Evolutionary conservation across 2,329 filamentous ascomycete species (phyloP).

Genomic region (Fusarium sp.): DNA sequence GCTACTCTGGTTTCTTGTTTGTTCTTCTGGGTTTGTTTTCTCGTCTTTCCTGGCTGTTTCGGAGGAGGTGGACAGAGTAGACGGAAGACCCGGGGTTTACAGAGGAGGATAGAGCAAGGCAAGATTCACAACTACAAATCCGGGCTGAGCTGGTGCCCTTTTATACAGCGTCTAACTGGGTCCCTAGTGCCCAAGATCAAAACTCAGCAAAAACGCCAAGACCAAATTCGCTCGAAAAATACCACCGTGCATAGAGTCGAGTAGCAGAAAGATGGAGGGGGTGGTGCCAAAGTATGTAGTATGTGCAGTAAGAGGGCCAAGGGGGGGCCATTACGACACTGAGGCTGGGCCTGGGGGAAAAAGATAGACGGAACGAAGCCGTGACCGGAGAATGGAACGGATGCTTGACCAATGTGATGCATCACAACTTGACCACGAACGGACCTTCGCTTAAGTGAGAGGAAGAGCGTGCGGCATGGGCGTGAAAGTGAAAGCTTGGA

Average conservation of each 20-base stretch:
- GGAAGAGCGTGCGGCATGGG: background rate
- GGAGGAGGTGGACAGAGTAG: background rate
- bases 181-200: constrained; percentile 19
- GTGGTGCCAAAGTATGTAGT: constrained; percentile 37
- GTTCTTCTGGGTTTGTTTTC: constrained; percentile 17
- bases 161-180: constrained; percentile 30
- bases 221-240: constrained; percentile 24
- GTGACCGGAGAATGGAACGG: constrained; percentile 24
- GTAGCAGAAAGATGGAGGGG: constrained; percentile 24
- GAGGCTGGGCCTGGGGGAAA: constrained; percentile 17
- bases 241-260: constrained; percentile 33
- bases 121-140: constrained; percentile 16
- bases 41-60: constrained; percentile 22
- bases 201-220: constrained; percentile 32
- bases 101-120: constrained; percentile 23
- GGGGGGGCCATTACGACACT: constrained; percentile 32
- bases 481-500: constrained; percentile 26
- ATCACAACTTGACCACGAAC: constrained; percentile 33
- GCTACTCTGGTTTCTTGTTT: constrained; percentile 25
- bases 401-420: constrained; percentile 39
- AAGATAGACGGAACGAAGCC: constrained; percentile 15
- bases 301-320: constrained; percentile 15
- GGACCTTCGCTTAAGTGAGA: constrained; percentile 28
- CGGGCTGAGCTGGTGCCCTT: constrained; percentile 36
- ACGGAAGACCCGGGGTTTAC: constrained; percentile 20